Base-by-base conservation (phyloP, 768 basidiomycete genomes). In the Pisolithus microcarpus region DNA sequence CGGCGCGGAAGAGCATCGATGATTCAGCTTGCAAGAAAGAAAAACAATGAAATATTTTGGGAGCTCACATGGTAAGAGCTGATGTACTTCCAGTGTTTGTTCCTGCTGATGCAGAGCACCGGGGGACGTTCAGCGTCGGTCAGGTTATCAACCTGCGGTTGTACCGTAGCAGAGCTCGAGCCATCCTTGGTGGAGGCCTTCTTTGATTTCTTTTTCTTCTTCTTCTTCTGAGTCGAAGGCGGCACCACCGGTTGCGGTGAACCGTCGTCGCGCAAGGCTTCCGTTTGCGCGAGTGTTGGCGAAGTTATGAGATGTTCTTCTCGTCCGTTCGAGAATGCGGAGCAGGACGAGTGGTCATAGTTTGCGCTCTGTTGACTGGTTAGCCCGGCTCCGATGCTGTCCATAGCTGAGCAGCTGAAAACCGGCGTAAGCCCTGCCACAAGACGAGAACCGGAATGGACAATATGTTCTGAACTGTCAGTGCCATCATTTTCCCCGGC, bases 31-130 rank as follows among this genome's bases (percentile, higher is more conserved):
- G 21, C 28, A 4, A 36, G 42, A 4, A 43, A n/a, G n/a, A 26
- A 24, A 24, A 46, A 52, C 19, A 8, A 23, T 7, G 34, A 49
- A 51, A 21, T 39, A 53, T 57, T 40, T 34, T 13, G 5, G 38
- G 53, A 43, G 81, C 84, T 53, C 70, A 90, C 89, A 65, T 91
- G 88, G 65, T 88, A 91, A 21, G 90, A 90, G 68, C 87, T 90
- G 69, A 93, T 92, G 61, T 91, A 92, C 26, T 84, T 81, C 91
- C 91, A 92, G 61, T 94, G 91, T 66, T 94, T 94, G 72, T 93
- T 92, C 57, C 91, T 79, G 70, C 86, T 89, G 59, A 94, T 93
- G 65, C 86, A 88, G 3, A 93, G 76, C 34, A 86, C 80, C 0
- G 84, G 76, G 15, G 80, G 80, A 42, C 78, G 78, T 34, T 71